Base-by-base conservation (phyloP, 2,329 filamentous ascomycete species). In the Monosporascus cannonballus region DNA sequence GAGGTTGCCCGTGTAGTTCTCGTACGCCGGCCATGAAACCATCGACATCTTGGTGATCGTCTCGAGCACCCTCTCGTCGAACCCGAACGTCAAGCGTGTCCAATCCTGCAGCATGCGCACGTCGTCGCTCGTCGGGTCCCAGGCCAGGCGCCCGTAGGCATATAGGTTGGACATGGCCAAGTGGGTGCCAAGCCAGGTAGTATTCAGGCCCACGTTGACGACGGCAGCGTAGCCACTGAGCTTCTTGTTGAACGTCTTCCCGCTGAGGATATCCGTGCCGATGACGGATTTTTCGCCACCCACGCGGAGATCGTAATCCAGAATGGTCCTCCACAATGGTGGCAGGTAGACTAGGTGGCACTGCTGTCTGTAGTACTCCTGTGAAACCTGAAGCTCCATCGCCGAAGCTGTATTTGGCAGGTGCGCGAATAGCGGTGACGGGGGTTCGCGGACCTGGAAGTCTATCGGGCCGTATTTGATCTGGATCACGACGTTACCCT, bases 401-500 rank as follows among this genome's bases (percentile, higher is more conserved):
- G 82, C 81, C 11, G 68, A 65, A 22, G 63, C 65, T 0, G 77
- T 80, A 44, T 75, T 59, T 6, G 55, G 61, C 15, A 80, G 61
- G 49, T 77, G 70, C 1, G 76, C 76, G 56, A 89, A 87, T 1
- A 90, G 69, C 0, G 86, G 85, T 4, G 81, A 86, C 1, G 76
- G 69, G 1, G 86, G 81, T 64, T 89, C 86, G 37, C 86, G 79
- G 11, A 88, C 83, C 61, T 89, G 86, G 66, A 89, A 89, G 62
- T 89, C 86, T 54, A 89, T 89, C 0, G 86, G 85, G 0, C 86
- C 86, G 56, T 85, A 87, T 67, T 89, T 90, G 67, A 89, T 84
- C 63, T 90, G 86, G 2, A 89, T 75, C 0, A 89, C 75, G 0
- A 89, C 85, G 47, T 89, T 89, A 46, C 85, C 81, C 22, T 85